These are phyloP conservation scores for Magnaporthiopsis rhizophila DNA, from an alignment of 2,329 filamentous ascomycete species.

Conservation along the genomic window DNA sequence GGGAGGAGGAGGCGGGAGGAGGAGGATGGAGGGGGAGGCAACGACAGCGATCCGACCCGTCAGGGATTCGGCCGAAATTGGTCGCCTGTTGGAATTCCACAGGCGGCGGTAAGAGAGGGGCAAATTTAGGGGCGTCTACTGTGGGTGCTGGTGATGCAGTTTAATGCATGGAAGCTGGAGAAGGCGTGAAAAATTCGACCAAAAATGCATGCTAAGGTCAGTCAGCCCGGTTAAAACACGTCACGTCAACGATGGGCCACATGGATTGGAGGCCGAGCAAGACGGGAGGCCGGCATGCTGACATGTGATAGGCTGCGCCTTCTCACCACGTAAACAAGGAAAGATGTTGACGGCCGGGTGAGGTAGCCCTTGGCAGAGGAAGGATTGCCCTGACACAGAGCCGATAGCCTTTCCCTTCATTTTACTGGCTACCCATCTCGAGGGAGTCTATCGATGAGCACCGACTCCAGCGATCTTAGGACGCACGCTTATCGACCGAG, in stretches of 20 bases:
- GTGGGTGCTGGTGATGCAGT: too few species aligned
- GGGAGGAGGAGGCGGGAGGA: background rate
- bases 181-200: background rate
- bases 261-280: background rate
- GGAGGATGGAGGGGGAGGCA: constrained; percentile 1
- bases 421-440: background rate
- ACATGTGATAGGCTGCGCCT: background rate
- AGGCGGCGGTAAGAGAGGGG: background rate
- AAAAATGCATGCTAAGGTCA: background rate
- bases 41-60: background rate
- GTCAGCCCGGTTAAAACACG: background rate
- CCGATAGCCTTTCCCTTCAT: background rate
- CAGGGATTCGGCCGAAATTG: background rate
- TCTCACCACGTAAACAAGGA: background rate
- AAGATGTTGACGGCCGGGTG: background rate
- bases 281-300: background rate
- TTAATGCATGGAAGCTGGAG: background rate
- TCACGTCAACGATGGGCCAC: background rate
- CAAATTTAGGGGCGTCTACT: background rate
- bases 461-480: background rate
- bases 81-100: background rate
- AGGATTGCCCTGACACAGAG: background rate
- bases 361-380: too few species aligned
- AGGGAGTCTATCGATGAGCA: background rate
- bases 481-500: too few species aligned